Base-by-base conservation (phyloP, 805 yeast genomes). In the Yueomyces sinensis region DNA sequence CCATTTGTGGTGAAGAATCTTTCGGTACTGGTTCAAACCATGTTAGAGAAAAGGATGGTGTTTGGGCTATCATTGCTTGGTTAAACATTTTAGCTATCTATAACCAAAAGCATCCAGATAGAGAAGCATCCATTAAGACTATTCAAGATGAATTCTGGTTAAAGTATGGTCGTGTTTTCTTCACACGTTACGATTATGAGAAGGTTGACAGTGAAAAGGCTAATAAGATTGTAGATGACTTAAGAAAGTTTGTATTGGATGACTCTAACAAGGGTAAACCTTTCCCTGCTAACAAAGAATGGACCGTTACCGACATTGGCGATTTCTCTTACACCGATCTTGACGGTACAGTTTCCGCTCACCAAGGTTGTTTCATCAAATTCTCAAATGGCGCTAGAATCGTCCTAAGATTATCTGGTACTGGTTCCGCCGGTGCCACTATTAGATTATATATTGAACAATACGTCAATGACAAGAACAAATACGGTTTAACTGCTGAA, bases 31-130 rank as follows among this genome's bases (percentile, higher is more conserved):
- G 98, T 30, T 86, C 96, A 13, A 81, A 89, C 62, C 98, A 91
- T 56, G 82, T 91, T 43, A 80, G 98, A 58, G 98, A 91, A 60
- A 91, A 91, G 60, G 98, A 91, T 62, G 98, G 98, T 41, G 60
- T 91, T 39, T 91, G 98, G 98, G 98, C 97, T 22, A 74, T 91
- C 50, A 72, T 84, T 42, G 97, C 98, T 3, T 91, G 98, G 98
- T 72, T 91, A 54, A 91, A 91, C 52, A 82, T 91, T 37, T 69
- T 91, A 50, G 97, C 97, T 15, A 84, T 78, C 32, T 86, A 81
- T 54, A 74, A 75, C 49, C 65, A 69, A 47, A 52, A 62, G 33
- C 66, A 76, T 52, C 80, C 83, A 34, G 65, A 64, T 22, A 59
- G 56, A 27, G 66, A 63, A 34, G 77, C 80, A 15, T 71, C 93